Evolutionary conservation across 176 grass and related monocot species (phyloP), one percentile per base, ranked within the genome.

Genomic region (Triticum urartu): DNA sequence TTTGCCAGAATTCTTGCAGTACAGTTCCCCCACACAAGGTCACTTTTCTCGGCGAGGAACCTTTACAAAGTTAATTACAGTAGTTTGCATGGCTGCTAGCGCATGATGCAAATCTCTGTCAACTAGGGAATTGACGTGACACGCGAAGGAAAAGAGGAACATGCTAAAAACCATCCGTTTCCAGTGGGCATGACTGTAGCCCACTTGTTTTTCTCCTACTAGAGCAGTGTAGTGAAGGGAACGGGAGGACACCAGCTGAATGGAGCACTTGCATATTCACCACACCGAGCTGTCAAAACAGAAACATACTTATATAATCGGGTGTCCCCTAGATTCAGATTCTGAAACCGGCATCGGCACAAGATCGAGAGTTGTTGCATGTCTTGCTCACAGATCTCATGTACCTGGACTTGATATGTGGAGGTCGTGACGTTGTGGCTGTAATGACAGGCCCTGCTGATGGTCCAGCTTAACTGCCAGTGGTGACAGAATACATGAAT

Each of bases 311-410:
- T 26, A 26, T 64, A 50, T 48, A 30, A 50, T 48, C 8, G 18
- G 6, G 75, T 88, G 86, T 39, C 18, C 35, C 69, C 77, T 70
- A 56, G 86, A 85, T 91, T 88, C 89, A 81, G 86, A 85, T 88
- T 91, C 86, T 58, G 56, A 10, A 56, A 15, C 75, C 25, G 68
- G 75, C 28, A 83, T 59, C 64, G 59, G 75, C 75, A 84, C 38
- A 32, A 4, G 68, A 87, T 33, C 74, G 7, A 54, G 14, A 52
- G 72, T 36, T 25, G 45, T 80, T 45, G 56, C 60, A 84, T 58
- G 75, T 91, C 68, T 75, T 43, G 2, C 38, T 79, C 83, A 48
- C n/a, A 56, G 30, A 83, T 70, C 5, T 82, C 78, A 56, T 33
- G 70, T 3, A 39, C 43, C 45, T 60, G 21, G 77, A 68, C 80